Conservation (phyloP, 768 basidiomycete species). For the Auricularia sp. region DNA sequence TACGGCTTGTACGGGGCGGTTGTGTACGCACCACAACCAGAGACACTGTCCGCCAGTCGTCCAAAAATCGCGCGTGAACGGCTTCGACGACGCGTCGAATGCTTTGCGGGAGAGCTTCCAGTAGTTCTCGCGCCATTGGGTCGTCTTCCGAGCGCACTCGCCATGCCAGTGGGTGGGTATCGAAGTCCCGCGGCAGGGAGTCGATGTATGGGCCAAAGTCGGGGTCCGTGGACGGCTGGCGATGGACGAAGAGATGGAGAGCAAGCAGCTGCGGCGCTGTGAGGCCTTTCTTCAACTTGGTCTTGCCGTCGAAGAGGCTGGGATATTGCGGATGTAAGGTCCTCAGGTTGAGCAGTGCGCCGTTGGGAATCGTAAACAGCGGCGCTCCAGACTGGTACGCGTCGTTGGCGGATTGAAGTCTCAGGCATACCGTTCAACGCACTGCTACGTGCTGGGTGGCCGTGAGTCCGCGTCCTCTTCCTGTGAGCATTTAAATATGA, state of each 20-base stretch:
- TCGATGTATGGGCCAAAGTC: conserved; percentile 70
- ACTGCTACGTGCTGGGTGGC: conserved; percentile 35
- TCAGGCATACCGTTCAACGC: conserved; percentile 11
- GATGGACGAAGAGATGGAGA: conserved; percentile 66
- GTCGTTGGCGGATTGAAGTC: background rate
- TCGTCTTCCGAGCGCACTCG: conserved; percentile 23
- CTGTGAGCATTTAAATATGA: conserved; percentile 20
- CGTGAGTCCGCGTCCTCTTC: conserved; percentile 64
- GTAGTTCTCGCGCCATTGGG: conserved; percentile 17
- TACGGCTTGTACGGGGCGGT: too few relatives aligned
- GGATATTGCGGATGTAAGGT: conserved; percentile 60
- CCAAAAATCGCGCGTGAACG: conserved; percentile 38
- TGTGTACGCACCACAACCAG: conserved; percentile 13
- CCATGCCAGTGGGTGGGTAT: conserved; percentile 79
- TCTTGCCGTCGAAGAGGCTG: conserved; percentile 4
- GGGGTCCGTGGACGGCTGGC: conserved; percentile 43
- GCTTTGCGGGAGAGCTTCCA: conserved; percentile 40
- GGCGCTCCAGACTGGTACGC: conserved; percentile 18
- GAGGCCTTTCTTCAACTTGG: conserved; percentile 18
- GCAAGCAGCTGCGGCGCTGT: conserved; percentile 69
- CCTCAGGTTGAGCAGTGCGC: conserved; percentile 58
- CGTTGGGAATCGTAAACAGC: conserved; percentile 62
- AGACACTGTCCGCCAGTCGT: conserved; percentile 39
- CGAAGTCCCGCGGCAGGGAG: conserved; percentile 62
- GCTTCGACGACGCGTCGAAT: conserved; percentile 30